Evolutionary conservation across 2,329 filamentous ascomycete genomes (phyloP).

Genomic region (Phialophora expanda): DNA sequence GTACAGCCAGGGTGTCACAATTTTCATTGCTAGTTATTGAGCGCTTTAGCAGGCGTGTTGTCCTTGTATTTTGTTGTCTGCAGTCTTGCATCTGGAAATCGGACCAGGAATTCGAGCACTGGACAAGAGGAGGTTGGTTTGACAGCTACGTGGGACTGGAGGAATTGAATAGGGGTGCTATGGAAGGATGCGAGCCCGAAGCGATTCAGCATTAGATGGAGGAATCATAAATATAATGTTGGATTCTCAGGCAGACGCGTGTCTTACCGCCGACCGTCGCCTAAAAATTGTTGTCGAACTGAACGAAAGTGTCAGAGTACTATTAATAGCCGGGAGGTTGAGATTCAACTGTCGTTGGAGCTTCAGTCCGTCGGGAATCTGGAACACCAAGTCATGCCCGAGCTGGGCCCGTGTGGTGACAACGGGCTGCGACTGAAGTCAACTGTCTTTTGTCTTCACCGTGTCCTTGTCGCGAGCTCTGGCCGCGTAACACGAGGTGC

Average conservation of each 20-base stretch:
- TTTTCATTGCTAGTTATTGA: conserved; percentile 8
- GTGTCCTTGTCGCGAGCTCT: not conserved
- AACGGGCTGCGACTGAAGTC: not conserved
- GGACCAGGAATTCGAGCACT: not conserved
- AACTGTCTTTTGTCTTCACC: too few species aligned
- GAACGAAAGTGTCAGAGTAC: not conserved
- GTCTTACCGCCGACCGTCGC: not conserved
- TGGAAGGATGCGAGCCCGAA: conserved; percentile 3
- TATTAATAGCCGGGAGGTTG: not conserved
- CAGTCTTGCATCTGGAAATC: conserved; percentile 3
- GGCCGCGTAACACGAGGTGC: not conserved
- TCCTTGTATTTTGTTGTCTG: not conserved
- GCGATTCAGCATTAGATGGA: conserved; percentile 12
- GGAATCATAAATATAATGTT: conserved; percentile 11
- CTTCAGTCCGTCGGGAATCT: not conserved
- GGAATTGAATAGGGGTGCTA: conserved; percentile 5
- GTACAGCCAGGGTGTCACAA: not conserved
- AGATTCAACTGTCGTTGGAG: not conserved
- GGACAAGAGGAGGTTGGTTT: conserved; percentile 5
- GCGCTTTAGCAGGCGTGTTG: conserved; percentile 17
- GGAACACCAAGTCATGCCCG: not conserved
- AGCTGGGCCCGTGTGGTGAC: not conserved
- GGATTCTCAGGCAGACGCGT: not conserved
- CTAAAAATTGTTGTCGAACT: not conserved
- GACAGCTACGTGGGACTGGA: not conserved